Evolutionary conservation across 345 rosid species (phyloP), one percentile per base, ranked within the genome.

Genomic region (Viola odorata): DNA sequence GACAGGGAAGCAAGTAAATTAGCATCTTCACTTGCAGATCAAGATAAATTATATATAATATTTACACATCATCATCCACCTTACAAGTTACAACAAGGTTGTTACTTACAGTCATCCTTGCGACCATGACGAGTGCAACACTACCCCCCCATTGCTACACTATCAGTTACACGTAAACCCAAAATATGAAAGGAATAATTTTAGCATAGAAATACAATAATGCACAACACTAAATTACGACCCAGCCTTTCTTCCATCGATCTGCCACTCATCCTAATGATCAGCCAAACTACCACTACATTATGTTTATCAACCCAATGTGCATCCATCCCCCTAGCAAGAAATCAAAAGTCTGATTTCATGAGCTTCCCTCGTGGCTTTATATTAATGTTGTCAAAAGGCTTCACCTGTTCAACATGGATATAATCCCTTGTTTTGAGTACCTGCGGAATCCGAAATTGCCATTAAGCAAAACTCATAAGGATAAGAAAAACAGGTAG

Each of bases 341-440:
- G 61, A 41, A 66, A 75, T 87, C 71, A 89, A 81, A 92, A 92
- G 65, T 76, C 82, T 51, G 99, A 86, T 71, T 86, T 94, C 78
- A 90, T 82, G 69, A 94, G 90, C 85, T 76, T 90, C 58, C 73
- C 72, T 70, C 89, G 75, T 3, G 96, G 85, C 79, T 78, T 84
- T 75, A 94, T 69, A 62, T 45, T 57, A 59, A 95, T 85, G 72
- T 71, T 74, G 55, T 85, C 91, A 37, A 84, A 84, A 8, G 96
- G 86, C 49, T 76, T 82, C 40, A 67, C 73, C 82, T 95, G 99
- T 68, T 95, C 91, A 58, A 87, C 90, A 15, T 88, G 96, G 77
- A 95, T 74, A 77, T 82, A 91, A 70, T 95, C 98, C 79, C 74
- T 95, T 32, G 98, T 88, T 73, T 88, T 95, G 32, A 95, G 85